Evolutionary conservation across 2,329 filamentous ascomycete genomes (phyloP), one percentile per base, ranked within the genome.

Genomic region (Claviceps quebecensis): DNA sequence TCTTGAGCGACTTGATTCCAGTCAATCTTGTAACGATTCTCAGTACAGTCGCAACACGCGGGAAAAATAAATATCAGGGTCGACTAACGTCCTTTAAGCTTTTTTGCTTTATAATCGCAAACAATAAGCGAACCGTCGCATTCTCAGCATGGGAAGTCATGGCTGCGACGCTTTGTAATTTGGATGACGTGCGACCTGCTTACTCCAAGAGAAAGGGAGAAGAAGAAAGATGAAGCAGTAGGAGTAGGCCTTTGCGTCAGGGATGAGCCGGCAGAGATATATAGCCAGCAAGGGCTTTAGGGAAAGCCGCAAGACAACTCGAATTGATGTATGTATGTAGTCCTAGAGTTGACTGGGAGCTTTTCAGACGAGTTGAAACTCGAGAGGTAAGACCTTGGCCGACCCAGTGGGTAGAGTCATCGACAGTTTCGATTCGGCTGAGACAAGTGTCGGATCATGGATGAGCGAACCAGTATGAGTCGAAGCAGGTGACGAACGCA

Each of bases 71-170:
- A 29, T 22, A 4, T 26, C 26, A 22, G 29, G 3, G 7, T 22
- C 54, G 40, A 69, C 77, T 71, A 64, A 81, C 77, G 65, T 80
- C 75, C 59, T 78, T 80, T 49, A 80, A 71, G 53, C 71, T 75
- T 65, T 78, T 80, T 65, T 81, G 77, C 62, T 73, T 72, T 53
- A 81, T 59, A 53, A 81, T 80, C 39, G 77, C 77, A 58, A 78
- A 78, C 53, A 81, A 71, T 52, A 81, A 77, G 50, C 76, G 69
- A 54, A 74, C 72, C 70, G 77, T 78, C 51, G 71, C 68, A 60
- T 74, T 78, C 60, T 81, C 77, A 57, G 72, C 72, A 64, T 73
- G 76, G 61, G 72, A 67, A 56, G 75, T 68, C 75, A 79, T 78
- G 48, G 17, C 22, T 11, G 38, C 29, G 4, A 7, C 7, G 52